Base-by-base conservation (phyloP, 495 filamentous ascomycete genomes). In the Podospora conica region DNA sequence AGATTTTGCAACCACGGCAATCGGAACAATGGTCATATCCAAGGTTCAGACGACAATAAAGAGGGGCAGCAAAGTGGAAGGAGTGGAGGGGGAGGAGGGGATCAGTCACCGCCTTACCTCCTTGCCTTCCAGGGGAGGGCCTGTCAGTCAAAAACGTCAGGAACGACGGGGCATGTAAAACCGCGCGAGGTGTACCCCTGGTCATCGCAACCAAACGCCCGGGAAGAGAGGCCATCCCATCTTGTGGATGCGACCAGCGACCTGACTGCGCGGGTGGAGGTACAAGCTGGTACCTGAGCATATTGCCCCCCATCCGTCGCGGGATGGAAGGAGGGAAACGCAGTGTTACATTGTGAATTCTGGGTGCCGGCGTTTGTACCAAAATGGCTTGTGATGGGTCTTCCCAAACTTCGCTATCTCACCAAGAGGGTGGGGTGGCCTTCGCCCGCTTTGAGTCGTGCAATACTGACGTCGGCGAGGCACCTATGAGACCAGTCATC, bases 371-470 rank as follows among this genome's bases (percentile, higher is more conserved):
- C 40, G 40, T 48, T 48, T 48, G 40, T 48, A 48, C 40, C 40
- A 48, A 48, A 48, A 48, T 12, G 21, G 63, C 23, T 27, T 28
- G 55, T 33, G 28, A 24, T 28, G 63, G 8, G 7, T 15, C 23
- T 55, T 64, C 29, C 63, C 63, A 64, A 24, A 64, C 57, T 55
- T 64, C 55, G 58, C 63, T 58, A 56, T 58, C 55, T 18, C 25
- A n/a, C 28, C 54, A 25, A 64, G 54, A 40, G 21, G 21, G 53
- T 58, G 55, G 20, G 54, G 54, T 64, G 28, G 55, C 22, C 9
- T 8, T 20, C 22, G 54, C 53, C 25, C 18, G 21, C 7, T 18
- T 21, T 58, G 63, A 64, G 63, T 64, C 55, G 63, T 64, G 63
- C 63, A 55, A 64, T 64, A 64, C 54, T 18, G 25, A 5, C 25